Evolutionary conservation across 2,329 filamentous ascomycete genomes (phyloP), one percentile per base, ranked within the genome.

Genomic region (Leptographium galeiforme): DNA sequence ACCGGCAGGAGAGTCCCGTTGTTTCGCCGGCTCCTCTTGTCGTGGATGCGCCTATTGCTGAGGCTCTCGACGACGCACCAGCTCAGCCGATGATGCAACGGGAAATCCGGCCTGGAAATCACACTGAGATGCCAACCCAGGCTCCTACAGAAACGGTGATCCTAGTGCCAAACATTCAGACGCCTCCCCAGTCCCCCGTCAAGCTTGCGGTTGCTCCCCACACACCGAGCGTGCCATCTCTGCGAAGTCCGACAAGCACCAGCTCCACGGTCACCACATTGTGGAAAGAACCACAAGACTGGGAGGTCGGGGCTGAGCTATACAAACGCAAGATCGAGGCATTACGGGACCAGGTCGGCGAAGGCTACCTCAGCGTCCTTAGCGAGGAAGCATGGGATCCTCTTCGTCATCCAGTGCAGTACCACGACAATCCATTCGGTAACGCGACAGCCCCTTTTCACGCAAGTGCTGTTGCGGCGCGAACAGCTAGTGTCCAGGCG

Each of bases 241-340:
- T 44, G 2, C 54, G 48, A 19, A 59, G 54, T 1, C 53, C 55
- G 7, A 52, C 53, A 10, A 56, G 54, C 11, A 12, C 16, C 16
- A 19, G 48, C 19, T 4, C 50, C 8, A 19, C n/a, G 4, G 30
- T 6, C 25, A 50, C 19, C 2, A 32, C 52, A 12, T 2, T 49
- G 16, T 73, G 72, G 70, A 66, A 65, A 32, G 70, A 72, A 13
- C 59, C 70, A 6, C 70, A 74, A 47, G 76, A 85, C 55, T 87
- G 83, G 78, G 81, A 82, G 56, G 70, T 79, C 45, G 79, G 80
- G 55, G 85, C 85, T 52, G 87, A 93, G 62, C 72, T 87, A 8
- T 97, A 95, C 67, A 82, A 86, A 54, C 87, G 87, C 65, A 93
- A 93, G 67, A 85, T 97, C 53, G 89, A 95, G 67, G 82, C 86